Base-by-base conservation (phyloP, 1,284 basidiomycete species). In the Boletus sp. region DNA sequence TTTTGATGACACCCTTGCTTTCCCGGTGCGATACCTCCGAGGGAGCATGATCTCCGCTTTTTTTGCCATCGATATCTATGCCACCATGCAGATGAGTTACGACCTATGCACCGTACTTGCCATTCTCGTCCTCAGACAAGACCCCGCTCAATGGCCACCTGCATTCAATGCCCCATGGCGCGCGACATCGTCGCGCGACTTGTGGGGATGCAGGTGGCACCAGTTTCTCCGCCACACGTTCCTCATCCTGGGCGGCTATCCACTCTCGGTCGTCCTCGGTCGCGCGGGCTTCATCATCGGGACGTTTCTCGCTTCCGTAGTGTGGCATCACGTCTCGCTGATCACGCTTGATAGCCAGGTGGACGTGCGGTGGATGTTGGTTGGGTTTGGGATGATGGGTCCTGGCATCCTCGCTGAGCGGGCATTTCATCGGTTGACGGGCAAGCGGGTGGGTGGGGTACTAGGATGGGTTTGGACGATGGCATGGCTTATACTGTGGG, bases 341-440 rank as follows among this genome's bases (percentile, higher is more conserved):
- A 75, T 77, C 70, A 74, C 76, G 0, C 73, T 81, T 68, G 72
- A 75, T 2, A 63, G 64, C 9, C 76, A 73, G 7, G 65, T 67
- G 0, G 78, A 81, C 17, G 67, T 73, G 19, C 54, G 58, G 35
- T 54, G 64, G 16, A 69, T 80, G 30, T 62, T 67, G 0, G 71
- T 75, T 5, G 81, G 75, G 53, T 85, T 84, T 58, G 50, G 81
- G 25, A 64, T 80, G 56, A 80, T 75, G 65, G 79, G 72, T 1
- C 57, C 76, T 0, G 81, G 77, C 1, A 56, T 76, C 16, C 44
- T 78, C 8, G 44, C 76, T 13, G 82, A 85, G 59, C 64, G 58
- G 3, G 43, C 56, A 2, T 61, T 51, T 29, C 14, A 29, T 13
- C 29, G 10, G 34, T 75, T 68, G 68, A 71, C 64, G 5, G 59